Percentiles rank a stretch among this genome's conserved stretches.
phyloP scores from a whole-genome alignment of 164 flowering plant genomes.

The Aristolochia californica region DNA sequence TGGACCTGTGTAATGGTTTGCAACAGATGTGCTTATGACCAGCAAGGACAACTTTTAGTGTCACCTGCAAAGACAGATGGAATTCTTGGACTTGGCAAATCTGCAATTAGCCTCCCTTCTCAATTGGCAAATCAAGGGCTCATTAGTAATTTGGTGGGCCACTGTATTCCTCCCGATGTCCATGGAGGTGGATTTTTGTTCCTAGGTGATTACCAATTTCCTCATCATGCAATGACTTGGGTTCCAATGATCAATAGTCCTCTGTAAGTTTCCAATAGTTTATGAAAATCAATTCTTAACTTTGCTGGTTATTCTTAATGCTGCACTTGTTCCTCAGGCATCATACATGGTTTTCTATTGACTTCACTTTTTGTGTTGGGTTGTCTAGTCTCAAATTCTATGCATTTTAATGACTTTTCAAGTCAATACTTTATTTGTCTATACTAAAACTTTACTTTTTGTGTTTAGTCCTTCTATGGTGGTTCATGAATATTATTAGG shows the following conservation, averaged over 20 bases:
- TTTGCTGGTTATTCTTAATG: too few species aligned
- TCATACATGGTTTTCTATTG: too few species aligned
- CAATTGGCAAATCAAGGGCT: constrained; percentile 57
- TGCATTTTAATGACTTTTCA: too few species aligned
- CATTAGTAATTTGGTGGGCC: constrained; percentile 61
- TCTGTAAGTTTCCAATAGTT: constrained; percentile 34
- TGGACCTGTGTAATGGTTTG: neutral
- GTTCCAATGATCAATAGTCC: constrained; percentile 54
- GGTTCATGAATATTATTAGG: too few species aligned
- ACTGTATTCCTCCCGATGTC: constrained; percentile 41
- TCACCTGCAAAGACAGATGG: constrained; percentile 70
- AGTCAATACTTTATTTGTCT: too few species aligned
- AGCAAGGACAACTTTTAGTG: constrained; percentile 57
- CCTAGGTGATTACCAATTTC: constrained; percentile 57
- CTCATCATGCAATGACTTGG: constrained; percentile 62
- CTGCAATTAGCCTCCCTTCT: constrained; percentile 60
- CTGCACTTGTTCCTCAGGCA: too few species aligned
- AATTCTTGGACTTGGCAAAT: constrained; percentile 60
- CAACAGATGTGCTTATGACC: constrained; percentile 79
- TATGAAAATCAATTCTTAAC: too few species aligned
- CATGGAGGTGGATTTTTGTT: constrained; percentile 57
- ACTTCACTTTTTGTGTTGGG: too few species aligned
- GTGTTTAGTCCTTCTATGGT: too few species aligned
- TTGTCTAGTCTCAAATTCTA: too few species aligned
- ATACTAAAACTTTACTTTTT: too few species aligned